phyloP scores from a whole-genome alignment of 371 early-diverging fungal genomes.

The Entomophthora muscae region DNA sequence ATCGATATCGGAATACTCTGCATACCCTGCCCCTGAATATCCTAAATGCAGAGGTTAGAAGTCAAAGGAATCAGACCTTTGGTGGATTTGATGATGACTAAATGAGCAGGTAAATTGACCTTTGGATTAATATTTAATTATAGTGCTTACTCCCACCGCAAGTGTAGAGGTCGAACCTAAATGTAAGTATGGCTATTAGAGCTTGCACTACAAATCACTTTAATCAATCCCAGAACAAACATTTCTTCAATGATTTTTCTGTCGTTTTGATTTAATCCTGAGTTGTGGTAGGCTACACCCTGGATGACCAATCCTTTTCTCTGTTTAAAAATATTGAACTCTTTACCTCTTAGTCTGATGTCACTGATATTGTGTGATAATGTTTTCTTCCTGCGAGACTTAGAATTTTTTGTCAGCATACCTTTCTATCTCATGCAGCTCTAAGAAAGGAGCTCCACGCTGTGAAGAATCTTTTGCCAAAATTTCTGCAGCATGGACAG shows the following conservation, averaged over 20 bases:
- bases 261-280: conserved; percentile 43
- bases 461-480: conserved; percentile 13
- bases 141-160: conserved; percentile 55
- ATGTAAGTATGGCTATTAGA: neutral
- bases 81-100: conserved; percentile 68
- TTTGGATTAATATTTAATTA: conserved; percentile 6
- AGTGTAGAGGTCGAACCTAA: conserved; percentile 75
- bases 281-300: conserved; percentile 63
- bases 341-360: conserved; percentile 1
- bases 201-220: conserved; percentile 40
- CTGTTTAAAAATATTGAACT: neutral
- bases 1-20: conserved; percentile 49
- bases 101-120: conserved; percentile 80
- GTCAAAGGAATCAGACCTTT: conserved; percentile 15
- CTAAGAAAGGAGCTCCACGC: neutral
- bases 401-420: neutral
- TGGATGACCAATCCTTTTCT: conserved; percentile 19
- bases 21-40: conserved; percentile 34
- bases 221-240: conserved; percentile 34
- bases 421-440: conserved; percentile 17
- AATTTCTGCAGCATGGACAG: conserved; percentile 33
- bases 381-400: neutral
- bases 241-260: conserved; percentile 40
- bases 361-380: neutral
- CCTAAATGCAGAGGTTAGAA: conserved; percentile 19